These are phyloP conservation scores for Boeremia lycopersici DNA, from an alignment of 2,329 filamentous ascomycete species.

Conservation along the genomic window DNA sequence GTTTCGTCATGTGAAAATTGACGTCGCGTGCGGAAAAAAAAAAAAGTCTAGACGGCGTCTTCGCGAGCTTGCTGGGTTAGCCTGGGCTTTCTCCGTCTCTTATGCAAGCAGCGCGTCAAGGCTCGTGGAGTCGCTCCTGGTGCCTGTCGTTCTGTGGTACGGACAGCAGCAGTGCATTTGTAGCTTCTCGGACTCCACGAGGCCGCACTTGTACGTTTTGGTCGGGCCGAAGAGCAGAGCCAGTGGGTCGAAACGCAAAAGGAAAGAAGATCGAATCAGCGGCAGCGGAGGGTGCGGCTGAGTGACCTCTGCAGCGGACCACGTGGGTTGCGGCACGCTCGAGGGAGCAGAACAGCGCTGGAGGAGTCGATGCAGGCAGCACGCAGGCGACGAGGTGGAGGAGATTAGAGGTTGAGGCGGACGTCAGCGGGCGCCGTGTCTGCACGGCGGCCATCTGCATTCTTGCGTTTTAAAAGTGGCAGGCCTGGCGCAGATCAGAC, in stretches of 20 bases:
- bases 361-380: not conserved
- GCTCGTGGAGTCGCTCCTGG: not conserved
- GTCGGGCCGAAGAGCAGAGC: conserved; percentile 17
- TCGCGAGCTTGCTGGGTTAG: not conserved
- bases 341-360: conserved; percentile 1
- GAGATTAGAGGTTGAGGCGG: conserved; percentile 4
- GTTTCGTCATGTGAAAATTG: conserved; percentile 1
- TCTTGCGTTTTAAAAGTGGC: conserved; percentile 17
- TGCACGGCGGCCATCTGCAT: conserved; percentile 7
- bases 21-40: not conserved
- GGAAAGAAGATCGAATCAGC: conserved; percentile 11
- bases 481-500: conserved; percentile 19
- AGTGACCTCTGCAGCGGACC: conserved; percentile 2
- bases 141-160: conserved; percentile 5
- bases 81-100: not conserved
- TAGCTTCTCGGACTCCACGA: conserved; percentile 9
- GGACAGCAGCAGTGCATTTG: not conserved
- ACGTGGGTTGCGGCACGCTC: conserved; percentile 7
- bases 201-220: conserved; percentile 10
- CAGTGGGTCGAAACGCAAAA: conserved; percentile 10
- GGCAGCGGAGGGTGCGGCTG: conserved; percentile 9
- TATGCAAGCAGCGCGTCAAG: not conserved
- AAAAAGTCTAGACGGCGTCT: not conserved
- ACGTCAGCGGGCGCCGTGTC: conserved; percentile 4
- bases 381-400: conserved; percentile 1